Evolutionary conservation across 257 asterid species (phyloP).

Genomic region (Nicotiana noctiflora): DNA sequence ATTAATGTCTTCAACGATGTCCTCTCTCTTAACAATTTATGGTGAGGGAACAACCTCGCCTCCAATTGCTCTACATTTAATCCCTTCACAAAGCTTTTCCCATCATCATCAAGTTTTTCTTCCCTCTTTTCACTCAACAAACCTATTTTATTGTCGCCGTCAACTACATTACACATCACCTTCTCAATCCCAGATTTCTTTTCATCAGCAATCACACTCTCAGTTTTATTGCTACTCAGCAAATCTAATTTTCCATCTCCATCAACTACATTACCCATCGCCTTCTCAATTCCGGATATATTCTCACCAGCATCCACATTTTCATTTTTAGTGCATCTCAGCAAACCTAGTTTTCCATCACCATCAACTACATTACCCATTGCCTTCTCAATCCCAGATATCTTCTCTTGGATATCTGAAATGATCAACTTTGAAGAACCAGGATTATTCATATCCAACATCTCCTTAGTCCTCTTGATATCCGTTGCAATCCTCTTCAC

Average conservation of each 20-base stretch:
- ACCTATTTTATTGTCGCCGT: neutral
- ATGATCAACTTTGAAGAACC: constrained; percentile 61
- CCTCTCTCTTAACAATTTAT: constrained; percentile 59
- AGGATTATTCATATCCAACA: constrained; percentile 52
- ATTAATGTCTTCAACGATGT: constrained; percentile 31
- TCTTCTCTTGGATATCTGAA: constrained; percentile 64
- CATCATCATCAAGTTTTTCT: constrained; percentile 16
- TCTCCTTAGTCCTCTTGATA: constrained; percentile 69
- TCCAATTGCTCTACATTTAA: constrained; percentile 54
- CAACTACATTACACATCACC: neutral
- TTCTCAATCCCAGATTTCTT: neutral
- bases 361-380: constrained; percentile 44
- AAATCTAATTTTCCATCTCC: constrained; percentile 4
- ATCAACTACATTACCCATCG: neutral
- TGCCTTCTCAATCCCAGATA: constrained; percentile 74
- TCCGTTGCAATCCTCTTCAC: constrained; percentile 75
- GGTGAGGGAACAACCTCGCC: constrained; percentile 70
- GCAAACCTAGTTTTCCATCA: constrained; percentile 20
- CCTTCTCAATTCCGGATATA: neutral
- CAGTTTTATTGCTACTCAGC: neutral
- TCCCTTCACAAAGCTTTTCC: constrained; percentile 40
- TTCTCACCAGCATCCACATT: constrained; percentile 5
- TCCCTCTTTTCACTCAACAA: constrained; percentile 8
- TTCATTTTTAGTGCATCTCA: constrained; percentile 16
- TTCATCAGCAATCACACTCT: neutral